These are phyloP conservation scores for Pythium scleroteichum DNA, from an alignment of 352 stramenopile genomes.

Conservation along the genomic window DNA sequence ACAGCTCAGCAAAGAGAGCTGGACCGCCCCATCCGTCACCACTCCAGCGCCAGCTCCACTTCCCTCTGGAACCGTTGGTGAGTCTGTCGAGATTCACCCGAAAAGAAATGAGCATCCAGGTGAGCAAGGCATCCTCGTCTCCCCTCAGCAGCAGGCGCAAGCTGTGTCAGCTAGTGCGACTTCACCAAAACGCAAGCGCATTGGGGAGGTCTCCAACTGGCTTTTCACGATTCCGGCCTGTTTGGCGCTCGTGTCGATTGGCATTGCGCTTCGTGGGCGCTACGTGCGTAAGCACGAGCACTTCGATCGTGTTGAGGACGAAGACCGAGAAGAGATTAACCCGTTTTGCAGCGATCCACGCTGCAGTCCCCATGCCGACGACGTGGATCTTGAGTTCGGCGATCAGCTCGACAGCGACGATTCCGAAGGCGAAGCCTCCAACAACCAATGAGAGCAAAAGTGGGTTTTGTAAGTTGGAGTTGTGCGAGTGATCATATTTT, in stretches of 20 bases:
- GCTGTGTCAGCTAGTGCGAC: neutral
- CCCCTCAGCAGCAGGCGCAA: neutral
- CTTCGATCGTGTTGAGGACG: constrained; percentile 46
- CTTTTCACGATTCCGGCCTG: constrained; percentile 43
- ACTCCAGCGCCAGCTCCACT: neutral
- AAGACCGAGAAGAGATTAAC: constrained; percentile 67
- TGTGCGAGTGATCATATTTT: neutral
- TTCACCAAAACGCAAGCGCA: neutral
- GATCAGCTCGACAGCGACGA: constrained; percentile 29
- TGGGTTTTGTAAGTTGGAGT: neutral
- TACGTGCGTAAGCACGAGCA: constrained; percentile 6
- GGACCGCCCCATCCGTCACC: neutral
- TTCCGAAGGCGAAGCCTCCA: constrained; percentile 16
- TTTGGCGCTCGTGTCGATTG: constrained; percentile 44
- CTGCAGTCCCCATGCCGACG: constrained; percentile 32
- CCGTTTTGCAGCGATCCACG: constrained; percentile 50
- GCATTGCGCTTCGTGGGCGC: constrained; percentile 35
- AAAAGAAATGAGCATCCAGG: neutral
- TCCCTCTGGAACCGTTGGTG: neutral
- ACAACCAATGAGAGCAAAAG: neutral
- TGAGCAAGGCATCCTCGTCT: constrained; percentile 6
- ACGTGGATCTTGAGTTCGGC: constrained; percentile 39
- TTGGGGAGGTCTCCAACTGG: constrained; percentile 41
- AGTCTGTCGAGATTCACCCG: constrained; percentile 1
- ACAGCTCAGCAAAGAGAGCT: too few relatives aligned